phyloP scores from a whole-genome alignment of 306 rosid genomes.

The Cucurbita maxima region DNA sequence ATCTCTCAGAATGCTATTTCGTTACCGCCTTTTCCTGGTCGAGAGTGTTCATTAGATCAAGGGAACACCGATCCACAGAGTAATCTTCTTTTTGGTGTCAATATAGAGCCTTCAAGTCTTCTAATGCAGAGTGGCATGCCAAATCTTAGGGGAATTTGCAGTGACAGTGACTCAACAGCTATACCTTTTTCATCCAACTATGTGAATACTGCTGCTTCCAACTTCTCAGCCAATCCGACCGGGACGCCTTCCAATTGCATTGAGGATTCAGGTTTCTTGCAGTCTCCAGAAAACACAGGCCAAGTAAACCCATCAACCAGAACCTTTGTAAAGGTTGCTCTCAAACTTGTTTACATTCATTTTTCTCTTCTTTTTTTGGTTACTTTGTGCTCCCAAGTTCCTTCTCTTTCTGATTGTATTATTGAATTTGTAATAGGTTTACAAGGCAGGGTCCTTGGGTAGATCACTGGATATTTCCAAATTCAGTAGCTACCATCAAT shows the following conservation, averaged over 20 bases:
- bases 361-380: not conserved
- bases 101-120: constrained; percentile 74
- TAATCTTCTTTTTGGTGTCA: constrained; percentile 82
- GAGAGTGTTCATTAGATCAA: constrained; percentile 78
- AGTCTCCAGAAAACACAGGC: constrained; percentile 41
- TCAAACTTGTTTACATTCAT: not conserved
- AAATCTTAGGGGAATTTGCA: constrained; percentile 46
- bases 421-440: constrained; percentile 20
- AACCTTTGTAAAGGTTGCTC: constrained; percentile 82
- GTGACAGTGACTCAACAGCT: constrained; percentile 31
- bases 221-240: constrained; percentile 47
- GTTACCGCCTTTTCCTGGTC: constrained; percentile 92
- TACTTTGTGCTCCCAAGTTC: not conserved
- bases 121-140: constrained; percentile 73
- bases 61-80: constrained; percentile 69
- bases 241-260: constrained; percentile 44
- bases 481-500: constrained; percentile 70
- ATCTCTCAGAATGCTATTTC: constrained; percentile 43
- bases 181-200: constrained; percentile 58
- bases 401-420: not conserved
- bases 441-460: constrained; percentile 49
- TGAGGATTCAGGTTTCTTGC: constrained; percentile 60
- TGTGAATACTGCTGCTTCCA: constrained; percentile 39
- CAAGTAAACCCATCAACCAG: constrained; percentile 44
- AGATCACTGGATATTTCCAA: constrained; percentile 55